These are phyloP conservation scores for Solanum commersonii DNA, from an alignment of 257 asterid species.

Conservation along the genomic window DNA sequence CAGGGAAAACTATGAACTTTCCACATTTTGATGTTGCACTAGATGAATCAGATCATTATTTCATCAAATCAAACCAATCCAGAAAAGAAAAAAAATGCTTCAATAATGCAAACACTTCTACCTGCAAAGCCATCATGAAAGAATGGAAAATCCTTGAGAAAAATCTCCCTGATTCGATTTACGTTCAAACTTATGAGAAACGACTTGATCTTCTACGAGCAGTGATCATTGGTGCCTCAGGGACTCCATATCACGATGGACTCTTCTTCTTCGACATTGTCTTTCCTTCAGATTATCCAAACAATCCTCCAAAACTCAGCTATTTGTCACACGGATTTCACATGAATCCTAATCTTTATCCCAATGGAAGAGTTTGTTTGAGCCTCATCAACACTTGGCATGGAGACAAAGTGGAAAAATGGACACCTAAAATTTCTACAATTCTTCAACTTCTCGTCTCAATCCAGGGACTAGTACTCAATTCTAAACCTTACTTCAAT, in stretches of 20 bases:
- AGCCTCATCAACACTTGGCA: conserved; percentile 48
- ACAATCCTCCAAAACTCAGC: conserved; percentile 32
- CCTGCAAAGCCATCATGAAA: conserved; percentile 16
- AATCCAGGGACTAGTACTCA: conserved; percentile 59
- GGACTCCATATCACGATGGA: conserved; percentile 63
- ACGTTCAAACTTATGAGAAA: conserved; percentile 38
- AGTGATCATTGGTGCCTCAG: conserved; percentile 40
- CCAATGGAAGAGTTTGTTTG: conserved; percentile 30
- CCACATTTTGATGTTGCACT: conserved; percentile 26
- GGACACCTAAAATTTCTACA: conserved; percentile 29
- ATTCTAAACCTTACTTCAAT: conserved; percentile 38
- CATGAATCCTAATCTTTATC: conserved; percentile 51
- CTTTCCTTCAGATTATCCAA: conserved; percentile 45
- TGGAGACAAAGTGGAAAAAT: conserved; percentile 18
- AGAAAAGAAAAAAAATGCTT: background rate
- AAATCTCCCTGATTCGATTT: conserved; percentile 47
- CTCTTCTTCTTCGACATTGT: conserved; percentile 60
- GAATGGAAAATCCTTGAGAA: conserved; percentile 52
- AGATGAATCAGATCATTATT: conserved; percentile 30
- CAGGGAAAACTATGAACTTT: conserved; percentile 5
- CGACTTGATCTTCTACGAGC: conserved; percentile 59
- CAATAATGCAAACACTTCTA: background rate
- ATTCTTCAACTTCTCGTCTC: conserved; percentile 53
- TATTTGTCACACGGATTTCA: conserved; percentile 38
- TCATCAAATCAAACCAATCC: background rate